Percentiles rank a stretch among this genome's conserved stretches.
Evolutionary conservation across 345 rosid genomes (phyloP).

Genomic region (Arabis alpina): DNA sequence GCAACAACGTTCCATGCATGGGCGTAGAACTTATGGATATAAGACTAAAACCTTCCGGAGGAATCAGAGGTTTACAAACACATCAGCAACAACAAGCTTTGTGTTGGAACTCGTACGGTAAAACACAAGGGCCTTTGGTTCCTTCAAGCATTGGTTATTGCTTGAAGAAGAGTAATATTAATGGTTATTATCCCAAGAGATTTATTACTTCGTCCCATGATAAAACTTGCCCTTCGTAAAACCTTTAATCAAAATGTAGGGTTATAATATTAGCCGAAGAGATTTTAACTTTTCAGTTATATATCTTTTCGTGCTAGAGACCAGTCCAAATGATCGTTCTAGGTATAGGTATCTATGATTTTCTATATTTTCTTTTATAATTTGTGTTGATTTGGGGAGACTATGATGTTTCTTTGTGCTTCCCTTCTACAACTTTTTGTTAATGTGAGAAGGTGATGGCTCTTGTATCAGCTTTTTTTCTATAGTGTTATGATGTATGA

Average conservation of each 20-base stretch:
- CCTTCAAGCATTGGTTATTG: conserved; percentile 89
- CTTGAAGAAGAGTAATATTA: conserved; percentile 49
- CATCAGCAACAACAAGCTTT: conserved; percentile 48
- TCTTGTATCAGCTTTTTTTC: conserved; percentile 33
- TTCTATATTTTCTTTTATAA: neutral
- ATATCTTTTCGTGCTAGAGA: conserved; percentile 1
- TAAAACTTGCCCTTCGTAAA: conserved; percentile 44
- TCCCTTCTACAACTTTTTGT: conserved; percentile 54
- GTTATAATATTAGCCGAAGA: conserved; percentile 1
- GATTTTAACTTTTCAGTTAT: neutral
- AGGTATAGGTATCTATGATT: conserved; percentile 7
- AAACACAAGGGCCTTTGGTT: conserved; percentile 65
- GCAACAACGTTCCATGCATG: conserved; percentile 68
- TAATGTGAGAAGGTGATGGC: conserved; percentile 57
- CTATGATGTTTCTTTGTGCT: conserved; percentile 34
- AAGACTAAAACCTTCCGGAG: conserved; percentile 57
- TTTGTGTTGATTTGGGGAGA: conserved; percentile 5
- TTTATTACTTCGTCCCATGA: conserved; percentile 56
- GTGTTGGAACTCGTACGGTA: conserved; percentile 91
- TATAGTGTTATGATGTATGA: conserved; percentile 23
- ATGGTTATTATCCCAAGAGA: conserved; percentile 47
- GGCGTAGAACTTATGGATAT: conserved; percentile 69
- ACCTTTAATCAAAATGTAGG: conserved; percentile 2
- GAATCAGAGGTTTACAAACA: conserved; percentile 44
- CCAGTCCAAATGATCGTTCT: neutral